Conservation (phyloP, 192 early-diverging fungal genomes). For the Coemansia sp. region DNA sequence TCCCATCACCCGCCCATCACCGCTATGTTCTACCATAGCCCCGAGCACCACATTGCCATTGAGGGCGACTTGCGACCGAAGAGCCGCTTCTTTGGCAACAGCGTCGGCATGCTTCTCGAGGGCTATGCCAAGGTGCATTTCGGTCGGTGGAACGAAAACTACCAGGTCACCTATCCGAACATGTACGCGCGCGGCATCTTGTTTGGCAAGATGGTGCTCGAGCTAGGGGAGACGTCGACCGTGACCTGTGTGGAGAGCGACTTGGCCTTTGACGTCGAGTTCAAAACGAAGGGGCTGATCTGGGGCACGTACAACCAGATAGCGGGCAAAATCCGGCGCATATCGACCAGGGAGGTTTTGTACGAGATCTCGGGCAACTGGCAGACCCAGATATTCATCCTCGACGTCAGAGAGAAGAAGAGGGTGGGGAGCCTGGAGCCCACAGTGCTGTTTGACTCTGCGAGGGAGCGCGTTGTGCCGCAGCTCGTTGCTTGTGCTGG, state of each 20-base stretch:
- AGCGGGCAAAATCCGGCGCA: constrained; percentile 77
- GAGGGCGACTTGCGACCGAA: constrained; percentile 81
- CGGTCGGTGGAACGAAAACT: constrained; percentile 60
- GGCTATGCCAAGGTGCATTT: constrained; percentile 59
- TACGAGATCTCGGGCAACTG: constrained; percentile 89
- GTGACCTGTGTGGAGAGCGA: constrained; percentile 73
- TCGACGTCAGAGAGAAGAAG: constrained; percentile 17
- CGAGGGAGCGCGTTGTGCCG: constrained; percentile 58
- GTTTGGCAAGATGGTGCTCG: constrained; percentile 92
- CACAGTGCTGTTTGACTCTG: constrained; percentile 70
- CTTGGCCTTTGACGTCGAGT: constrained; percentile 81
- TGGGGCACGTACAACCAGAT: constrained; percentile 75
- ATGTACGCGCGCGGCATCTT: constrained; percentile 90
- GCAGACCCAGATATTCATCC: constrained; percentile 65
- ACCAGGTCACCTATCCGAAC: constrained; percentile 85
- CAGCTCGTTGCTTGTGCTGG: constrained; percentile 67
- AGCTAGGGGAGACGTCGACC: constrained; percentile 80
- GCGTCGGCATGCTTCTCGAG: constrained; percentile 83
- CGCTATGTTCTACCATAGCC: constrained; percentile 77
- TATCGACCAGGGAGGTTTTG: constrained; percentile 69
- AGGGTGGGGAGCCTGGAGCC: constrained; percentile 31
- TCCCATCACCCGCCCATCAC: constrained; percentile 94
- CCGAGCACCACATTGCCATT: constrained; percentile 76
- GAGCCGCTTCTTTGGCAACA: constrained; percentile 86
- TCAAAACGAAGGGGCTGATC: constrained; percentile 77